These are phyloP conservation scores for Trichoderma erinaceum DNA, from an alignment of 495 filamentous ascomycete species.

Conservation along the genomic window DNA sequence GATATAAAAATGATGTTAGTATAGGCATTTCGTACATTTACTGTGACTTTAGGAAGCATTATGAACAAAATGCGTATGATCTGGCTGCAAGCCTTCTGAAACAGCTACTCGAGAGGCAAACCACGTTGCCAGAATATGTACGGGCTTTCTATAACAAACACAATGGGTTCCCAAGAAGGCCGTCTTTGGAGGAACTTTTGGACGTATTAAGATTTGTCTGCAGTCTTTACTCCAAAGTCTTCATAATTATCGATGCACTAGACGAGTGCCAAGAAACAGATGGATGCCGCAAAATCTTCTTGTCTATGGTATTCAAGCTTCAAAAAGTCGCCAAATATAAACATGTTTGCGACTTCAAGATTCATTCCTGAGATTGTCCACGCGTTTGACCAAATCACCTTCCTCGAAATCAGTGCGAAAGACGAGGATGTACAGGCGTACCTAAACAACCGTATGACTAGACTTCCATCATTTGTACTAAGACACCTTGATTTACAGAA, in stretches of 20 bases:
- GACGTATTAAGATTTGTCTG: constrained; percentile 22
- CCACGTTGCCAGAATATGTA: constrained; percentile 21
- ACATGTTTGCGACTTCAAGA: constrained; percentile 39
- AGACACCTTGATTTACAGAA: background rate
- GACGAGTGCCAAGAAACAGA: constrained; percentile 33
- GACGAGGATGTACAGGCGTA: constrained; percentile 29
- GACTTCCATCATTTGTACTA: background rate
- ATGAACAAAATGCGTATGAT: constrained; percentile 25
- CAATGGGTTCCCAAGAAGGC: constrained; percentile 20
- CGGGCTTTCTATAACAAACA: constrained; percentile 25
- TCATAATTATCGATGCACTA: constrained; percentile 42
- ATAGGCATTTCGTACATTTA: constrained; percentile 40
- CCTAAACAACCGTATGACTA: background rate
- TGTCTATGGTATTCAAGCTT: constrained; percentile 25
- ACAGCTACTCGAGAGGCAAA: constrained; percentile 27
- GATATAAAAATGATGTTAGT: constrained; percentile 22
- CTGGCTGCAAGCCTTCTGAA: constrained; percentile 30
- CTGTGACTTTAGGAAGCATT: constrained; percentile 30
- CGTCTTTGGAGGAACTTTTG: constrained; percentile 25
- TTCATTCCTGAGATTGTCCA: constrained; percentile 26
- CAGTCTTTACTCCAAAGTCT: constrained; percentile 24
- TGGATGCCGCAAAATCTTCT: constrained; percentile 13
- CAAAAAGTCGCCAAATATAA: constrained; percentile 21
- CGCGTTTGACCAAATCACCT: constrained; percentile 18
- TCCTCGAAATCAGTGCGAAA: constrained; percentile 31